Percentiles rank a stretch among this genome's conserved stretches.
These are phyloP conservation scores for Vicia villosa DNA, from an alignment of 306 rosid species.

Conservation along the genomic window DNA sequence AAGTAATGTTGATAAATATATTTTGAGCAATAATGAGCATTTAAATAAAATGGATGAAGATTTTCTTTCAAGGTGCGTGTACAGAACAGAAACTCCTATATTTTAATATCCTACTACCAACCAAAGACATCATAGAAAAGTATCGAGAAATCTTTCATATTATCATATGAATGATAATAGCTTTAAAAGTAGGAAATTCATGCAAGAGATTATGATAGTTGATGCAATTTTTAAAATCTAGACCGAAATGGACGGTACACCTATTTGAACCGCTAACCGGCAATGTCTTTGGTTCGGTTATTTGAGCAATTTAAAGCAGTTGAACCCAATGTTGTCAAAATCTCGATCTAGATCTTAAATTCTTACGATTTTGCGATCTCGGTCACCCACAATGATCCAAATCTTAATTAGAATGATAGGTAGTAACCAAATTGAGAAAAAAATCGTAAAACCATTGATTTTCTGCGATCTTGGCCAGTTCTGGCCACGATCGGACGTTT, in stretches of 20 bases:
- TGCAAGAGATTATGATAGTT: slow-evolving; percentile 7
- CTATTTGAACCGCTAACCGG: neutral
- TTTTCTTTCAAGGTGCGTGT: neutral
- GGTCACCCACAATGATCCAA: too few species aligned
- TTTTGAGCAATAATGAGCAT: slow-evolving; percentile 33
- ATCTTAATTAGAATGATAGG: too few species aligned
- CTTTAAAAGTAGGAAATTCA: neutral
- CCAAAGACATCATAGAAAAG: slow-evolving; percentile 14
- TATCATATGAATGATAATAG: neutral
- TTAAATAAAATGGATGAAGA: slow-evolving; percentile 20
- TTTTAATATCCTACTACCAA: slow-evolving; percentile 20
- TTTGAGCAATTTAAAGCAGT: neutral
- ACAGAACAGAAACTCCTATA: too few species aligned
- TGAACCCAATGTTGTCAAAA: slow-evolving; percentile 73
- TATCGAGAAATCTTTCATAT: slow-evolving; percentile 27
- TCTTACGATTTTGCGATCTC: too few species aligned
- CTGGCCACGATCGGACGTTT: too few species aligned
- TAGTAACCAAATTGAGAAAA: too few species aligned
- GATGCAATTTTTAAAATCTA: neutral
- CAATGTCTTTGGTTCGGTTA: neutral
- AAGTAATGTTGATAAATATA: slow-evolving; percentile 51
- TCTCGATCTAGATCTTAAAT: too few species aligned
- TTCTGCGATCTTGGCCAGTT: too few species aligned
- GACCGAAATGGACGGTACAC: neutral
- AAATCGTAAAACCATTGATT: too few species aligned